Conservation (phyloP, 2,329 filamentous ascomycete species). For the Talaromyces sp. region DNA sequence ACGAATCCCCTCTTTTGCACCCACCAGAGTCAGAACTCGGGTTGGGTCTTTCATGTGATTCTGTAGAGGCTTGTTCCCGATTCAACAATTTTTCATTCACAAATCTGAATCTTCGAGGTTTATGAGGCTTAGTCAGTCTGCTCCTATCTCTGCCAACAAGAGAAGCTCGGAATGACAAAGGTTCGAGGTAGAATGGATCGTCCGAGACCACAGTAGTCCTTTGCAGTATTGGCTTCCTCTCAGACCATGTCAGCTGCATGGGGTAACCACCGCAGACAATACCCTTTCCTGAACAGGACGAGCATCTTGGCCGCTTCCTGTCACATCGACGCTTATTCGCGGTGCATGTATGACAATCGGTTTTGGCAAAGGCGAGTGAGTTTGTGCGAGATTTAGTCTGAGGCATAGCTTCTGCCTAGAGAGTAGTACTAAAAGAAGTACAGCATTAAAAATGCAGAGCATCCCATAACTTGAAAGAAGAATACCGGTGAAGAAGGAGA, state of each 20-base stretch:
- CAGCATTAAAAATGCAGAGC: background rate
- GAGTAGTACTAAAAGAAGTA: background rate
- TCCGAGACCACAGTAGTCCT: background rate
- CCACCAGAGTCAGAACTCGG: background rate
- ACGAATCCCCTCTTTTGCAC: background rate
- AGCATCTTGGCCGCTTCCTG: conserved; percentile 11
- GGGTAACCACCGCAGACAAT: conserved; percentile 7
- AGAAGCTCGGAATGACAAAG: conserved; percentile 4
- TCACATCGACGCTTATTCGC: conserved; percentile 3
- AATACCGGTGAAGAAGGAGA: background rate
- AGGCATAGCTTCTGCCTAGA: background rate
- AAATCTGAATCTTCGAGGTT: conserved; percentile 1
- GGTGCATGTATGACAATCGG: conserved; percentile 8
- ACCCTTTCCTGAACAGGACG: conserved; percentile 3
- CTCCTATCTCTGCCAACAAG: background rate
- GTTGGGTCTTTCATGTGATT: background rate
- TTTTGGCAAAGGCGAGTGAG: conserved; percentile 7
- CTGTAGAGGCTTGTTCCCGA: background rate
- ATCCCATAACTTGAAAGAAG: background rate
- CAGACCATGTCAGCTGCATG: conserved; percentile 6
- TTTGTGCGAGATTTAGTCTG: background rate
- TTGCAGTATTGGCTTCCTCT: background rate
- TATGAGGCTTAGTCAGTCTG: background rate
- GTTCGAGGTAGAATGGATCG: conserved; percentile 2
- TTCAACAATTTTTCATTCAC: background rate